phyloP scores from a whole-genome alignment of 805 yeast species.

The Jamesozyma lodderae region DNA sequence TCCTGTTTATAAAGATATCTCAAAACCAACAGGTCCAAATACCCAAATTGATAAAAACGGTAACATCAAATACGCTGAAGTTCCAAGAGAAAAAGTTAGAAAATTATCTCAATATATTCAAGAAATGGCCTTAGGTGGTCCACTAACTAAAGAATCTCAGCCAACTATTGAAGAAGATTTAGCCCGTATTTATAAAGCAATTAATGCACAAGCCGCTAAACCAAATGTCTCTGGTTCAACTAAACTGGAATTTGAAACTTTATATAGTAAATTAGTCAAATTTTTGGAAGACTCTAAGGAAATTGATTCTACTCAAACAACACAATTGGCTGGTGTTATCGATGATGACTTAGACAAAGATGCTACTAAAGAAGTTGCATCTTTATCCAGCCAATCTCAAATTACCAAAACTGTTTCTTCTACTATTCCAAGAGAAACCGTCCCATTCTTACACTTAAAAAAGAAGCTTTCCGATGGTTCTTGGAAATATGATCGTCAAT shows the following conservation, averaged over 20 bases:
- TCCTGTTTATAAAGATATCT: slow-evolving; percentile 93
- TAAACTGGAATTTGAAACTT: slow-evolving; percentile 59
- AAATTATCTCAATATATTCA: slow-evolving; percentile 91
- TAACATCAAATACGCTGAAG: slow-evolving; percentile 74
- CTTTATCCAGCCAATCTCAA: slow-evolving; percentile 64
- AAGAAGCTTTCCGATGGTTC: slow-evolving; percentile 59
- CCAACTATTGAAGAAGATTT: slow-evolving; percentile 81
- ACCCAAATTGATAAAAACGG: slow-evolving; percentile 85
- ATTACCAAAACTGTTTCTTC: slow-evolving; percentile 68
- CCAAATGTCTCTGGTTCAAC: slow-evolving; percentile 45
- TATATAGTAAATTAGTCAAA: slow-evolving; percentile 61
- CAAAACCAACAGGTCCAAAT: slow-evolving; percentile 91
- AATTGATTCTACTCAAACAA: slow-evolving; percentile 57
- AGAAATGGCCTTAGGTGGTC: slow-evolving; percentile 95
- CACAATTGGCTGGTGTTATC: slow-evolving; percentile 44
- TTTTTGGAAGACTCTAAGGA: slow-evolving; percentile 63
- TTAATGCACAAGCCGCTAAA: slow-evolving; percentile 55
- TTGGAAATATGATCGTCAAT: slow-evolving; percentile 77
- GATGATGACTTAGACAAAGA: slow-evolving; percentile 43
- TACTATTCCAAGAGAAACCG: slow-evolving; percentile 67
- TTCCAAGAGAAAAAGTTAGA: slow-evolving; percentile 81
- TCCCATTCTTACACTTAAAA: slow-evolving; percentile 92
- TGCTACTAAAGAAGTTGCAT: slow-evolving; percentile 72
- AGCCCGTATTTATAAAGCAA: slow-evolving; percentile 71
- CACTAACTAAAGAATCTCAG: slow-evolving; percentile 55